Evolutionary conservation across 140 eudicot genomes (phyloP).

Genomic region (Senecio squalidus): DNA sequence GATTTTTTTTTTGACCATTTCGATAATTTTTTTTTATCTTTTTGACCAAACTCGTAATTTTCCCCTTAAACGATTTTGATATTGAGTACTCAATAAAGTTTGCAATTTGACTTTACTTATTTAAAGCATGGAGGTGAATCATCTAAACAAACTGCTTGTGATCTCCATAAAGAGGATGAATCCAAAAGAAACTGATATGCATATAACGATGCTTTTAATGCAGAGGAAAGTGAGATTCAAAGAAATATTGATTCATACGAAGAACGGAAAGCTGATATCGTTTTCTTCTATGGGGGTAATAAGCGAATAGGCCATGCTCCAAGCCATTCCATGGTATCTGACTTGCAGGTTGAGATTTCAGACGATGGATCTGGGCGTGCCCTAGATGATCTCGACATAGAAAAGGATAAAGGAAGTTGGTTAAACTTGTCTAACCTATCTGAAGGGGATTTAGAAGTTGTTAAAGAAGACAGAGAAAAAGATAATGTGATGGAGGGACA

Average conservation of each 20-base stretch:
- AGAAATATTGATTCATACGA: conserved; percentile 13
- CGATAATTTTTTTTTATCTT: too few species aligned
- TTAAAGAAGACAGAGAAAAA: conserved; percentile 1
- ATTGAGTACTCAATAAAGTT: too few species aligned
- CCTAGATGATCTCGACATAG: conserved; percentile 27
- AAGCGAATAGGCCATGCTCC: conserved; percentile 26
- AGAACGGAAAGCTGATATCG: conserved; percentile 29
- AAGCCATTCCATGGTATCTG: conserved; percentile 60
- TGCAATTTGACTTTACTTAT: conserved; percentile 31
- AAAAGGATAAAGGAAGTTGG: conserved; percentile 32
- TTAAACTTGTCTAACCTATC: conserved; percentile 21
- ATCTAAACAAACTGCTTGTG: conserved; percentile 13
- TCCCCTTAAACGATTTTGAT: too few species aligned
- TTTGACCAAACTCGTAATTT: too few species aligned
- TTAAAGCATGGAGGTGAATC: conserved; percentile 21
- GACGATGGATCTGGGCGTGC: conserved; percentile 42
- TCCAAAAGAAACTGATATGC: conserved; percentile 9
- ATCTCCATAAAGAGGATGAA: conserved; percentile 17
- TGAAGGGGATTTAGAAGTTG: conserved; percentile 11
- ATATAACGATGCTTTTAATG: conserved; percentile 11
- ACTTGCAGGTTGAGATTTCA: conserved; percentile 76
- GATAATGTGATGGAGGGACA: not conserved
- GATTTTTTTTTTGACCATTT: too few species aligned
- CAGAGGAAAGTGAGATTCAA: conserved; percentile 8
- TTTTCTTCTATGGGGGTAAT: conserved; percentile 22